Evolutionary conservation across 306 rosid species (phyloP), one percentile per base, ranked within the genome.

Genomic region (Ceratonia siliqua): DNA sequence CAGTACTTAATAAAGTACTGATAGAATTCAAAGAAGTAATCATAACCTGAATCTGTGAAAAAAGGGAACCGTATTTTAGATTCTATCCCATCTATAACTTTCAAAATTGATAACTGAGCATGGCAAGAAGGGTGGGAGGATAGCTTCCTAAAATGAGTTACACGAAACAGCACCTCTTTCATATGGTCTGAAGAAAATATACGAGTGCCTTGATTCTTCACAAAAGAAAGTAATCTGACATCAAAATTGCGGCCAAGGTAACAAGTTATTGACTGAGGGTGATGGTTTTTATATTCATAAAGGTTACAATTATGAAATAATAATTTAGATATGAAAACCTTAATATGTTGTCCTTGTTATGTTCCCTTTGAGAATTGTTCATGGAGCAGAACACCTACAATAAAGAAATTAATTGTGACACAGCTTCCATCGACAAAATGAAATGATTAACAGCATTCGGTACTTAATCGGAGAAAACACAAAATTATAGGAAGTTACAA

Each of bases 361-460:
- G 83, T 56, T 87, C 86, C 84, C 86, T 94, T 20, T 76, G 79
- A 32, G 58, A 65, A 46, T 58, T 18, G 36, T 80, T 84, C 93
- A 87, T 84, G 64, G 89, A 82, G 79, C 82, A 57, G 70, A 88
- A 87, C 63, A 75, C 97, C 99, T 94, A 82, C 72, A 75, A 74
- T 9, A 25, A 80, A 82, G 55, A 68, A 70, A 70, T 43, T 5
- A 22, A 52, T 68, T 6, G 12, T 58, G 6, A 58, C 15, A 79
- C 8, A 24, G 57, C 70, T 36, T 66, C 7, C 48, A 56, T 17
- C 20, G 25, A 74, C 38, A 78, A 62, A 33, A 38, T 12, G 3
- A 10, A 43, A 20, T 2, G 53, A 9, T 7, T 32, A 33, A 62
- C 8, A 73, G 24, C 58, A 22, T 11, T 39, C 35, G n/a, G 11